Conservation (phyloP, 2,329 filamentous ascomycete genomes). For the Chalaropsis thielavioides region DNA sequence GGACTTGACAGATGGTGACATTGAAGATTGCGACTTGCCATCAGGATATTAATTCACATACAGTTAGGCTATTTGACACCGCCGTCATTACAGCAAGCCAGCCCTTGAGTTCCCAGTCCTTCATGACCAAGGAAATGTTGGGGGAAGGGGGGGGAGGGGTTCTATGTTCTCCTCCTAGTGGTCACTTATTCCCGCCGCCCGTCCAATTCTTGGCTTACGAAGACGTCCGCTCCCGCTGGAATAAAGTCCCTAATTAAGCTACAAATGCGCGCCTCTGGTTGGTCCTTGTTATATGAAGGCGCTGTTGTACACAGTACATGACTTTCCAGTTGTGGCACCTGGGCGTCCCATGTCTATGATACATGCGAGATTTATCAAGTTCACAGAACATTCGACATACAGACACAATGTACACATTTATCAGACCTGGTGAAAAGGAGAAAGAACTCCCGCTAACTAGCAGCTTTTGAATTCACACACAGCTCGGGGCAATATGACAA, state of each 20-base stretch:
- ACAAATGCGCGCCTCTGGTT: background rate
- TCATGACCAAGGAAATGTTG: background rate
- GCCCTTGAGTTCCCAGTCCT: background rate
- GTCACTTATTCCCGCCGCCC: conserved; percentile 3
- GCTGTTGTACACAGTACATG: background rate
- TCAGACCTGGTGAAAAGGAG: background rate
- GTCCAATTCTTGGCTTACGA: background rate
- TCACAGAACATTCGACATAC: background rate
- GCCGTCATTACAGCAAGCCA: background rate
- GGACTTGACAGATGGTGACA: background rate
- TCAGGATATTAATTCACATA: background rate
- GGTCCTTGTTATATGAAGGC: background rate
- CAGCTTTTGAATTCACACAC: background rate
- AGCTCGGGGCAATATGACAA: background rate
- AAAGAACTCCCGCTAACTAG: background rate
- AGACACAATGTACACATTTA: background rate
- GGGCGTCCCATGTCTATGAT: background rate
- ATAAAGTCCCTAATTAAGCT: background rate
- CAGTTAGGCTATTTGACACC: background rate
- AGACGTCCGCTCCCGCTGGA: background rate
- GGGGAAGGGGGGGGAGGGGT: no score
- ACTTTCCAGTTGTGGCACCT: background rate
- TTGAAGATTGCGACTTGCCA: conserved; percentile 1
- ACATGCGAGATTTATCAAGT: conserved; percentile 1
- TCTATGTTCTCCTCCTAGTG: background rate